phyloP scores from a whole-genome alignment of 2,329 filamentous ascomycete genomes.

The Leptodontidium sp. region DNA sequence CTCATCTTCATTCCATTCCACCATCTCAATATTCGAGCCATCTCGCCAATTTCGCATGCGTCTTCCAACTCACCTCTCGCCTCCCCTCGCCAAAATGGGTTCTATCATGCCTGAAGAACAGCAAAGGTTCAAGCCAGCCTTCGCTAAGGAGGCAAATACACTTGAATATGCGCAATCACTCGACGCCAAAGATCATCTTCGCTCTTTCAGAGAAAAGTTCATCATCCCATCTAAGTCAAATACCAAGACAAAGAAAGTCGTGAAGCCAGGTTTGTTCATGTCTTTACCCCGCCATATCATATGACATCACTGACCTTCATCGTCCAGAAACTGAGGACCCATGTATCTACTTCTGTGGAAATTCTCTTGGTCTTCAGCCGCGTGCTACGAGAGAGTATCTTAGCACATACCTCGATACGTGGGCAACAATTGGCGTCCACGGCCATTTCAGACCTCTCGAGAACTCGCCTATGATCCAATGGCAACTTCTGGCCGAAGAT shows the following conservation, averaged over 20 bases:
- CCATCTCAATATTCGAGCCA: slow-evolving; percentile 8
- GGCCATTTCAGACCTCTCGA: slow-evolving; percentile 80
- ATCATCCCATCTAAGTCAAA: slow-evolving; percentile 79
- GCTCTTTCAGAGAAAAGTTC: slow-evolving; percentile 73
- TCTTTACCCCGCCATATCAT: slow-evolving; percentile 24
- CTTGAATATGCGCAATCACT: slow-evolving; percentile 60
- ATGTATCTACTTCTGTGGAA: slow-evolving; percentile 86
- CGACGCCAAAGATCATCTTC: slow-evolving; percentile 68
- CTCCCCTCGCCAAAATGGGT: slow-evolving; percentile 38
- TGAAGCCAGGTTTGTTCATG: slow-evolving; percentile 44
- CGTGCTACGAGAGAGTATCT: slow-evolving; percentile 71
- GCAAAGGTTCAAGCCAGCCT: slow-evolving; percentile 48
- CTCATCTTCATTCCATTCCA: slow-evolving; percentile 16
- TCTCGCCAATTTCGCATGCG: slow-evolving; percentile 9
- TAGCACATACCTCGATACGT: slow-evolving; percentile 78
- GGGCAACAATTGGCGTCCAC: slow-evolving; percentile 84
- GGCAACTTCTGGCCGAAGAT: slow-evolving; percentile 81
- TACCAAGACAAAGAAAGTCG: slow-evolving; percentile 68
- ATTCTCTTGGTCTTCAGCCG: slow-evolving; percentile 88
- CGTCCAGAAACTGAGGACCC: slow-evolving; percentile 47
- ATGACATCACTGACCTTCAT: slow-evolving; percentile 30
- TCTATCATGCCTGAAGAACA: slow-evolving; percentile 38
- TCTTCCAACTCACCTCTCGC: neutral
- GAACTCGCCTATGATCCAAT: slow-evolving; percentile 73
- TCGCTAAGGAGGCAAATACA: slow-evolving; percentile 57